Percentiles rank a stretch among this genome's conserved stretches.
phyloP scores from a whole-genome alignment of 192 early-diverging fungal genomes.

The Rhizophagus sp. region DNA sequence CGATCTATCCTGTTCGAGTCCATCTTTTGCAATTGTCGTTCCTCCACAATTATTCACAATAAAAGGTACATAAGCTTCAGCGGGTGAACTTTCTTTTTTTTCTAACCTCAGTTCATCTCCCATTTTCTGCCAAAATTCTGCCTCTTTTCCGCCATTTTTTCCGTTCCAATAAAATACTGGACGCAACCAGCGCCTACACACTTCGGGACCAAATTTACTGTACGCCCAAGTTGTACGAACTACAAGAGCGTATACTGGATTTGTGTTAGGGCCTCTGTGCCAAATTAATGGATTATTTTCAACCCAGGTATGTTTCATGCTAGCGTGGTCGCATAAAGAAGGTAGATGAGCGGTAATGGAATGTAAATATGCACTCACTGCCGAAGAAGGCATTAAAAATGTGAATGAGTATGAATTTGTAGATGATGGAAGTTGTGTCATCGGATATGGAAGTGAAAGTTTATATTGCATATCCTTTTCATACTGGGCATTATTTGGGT shows the following conservation, averaged over 20 bases:
- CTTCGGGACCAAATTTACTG: slow-evolving; percentile 41
- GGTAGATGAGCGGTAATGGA: slow-evolving; percentile 41
- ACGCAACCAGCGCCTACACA: slow-evolving; percentile 44
- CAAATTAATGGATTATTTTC: slow-evolving; percentile 48
- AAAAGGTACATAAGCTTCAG: slow-evolving; percentile 55
- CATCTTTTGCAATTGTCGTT: neutral
- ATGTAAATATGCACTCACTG: slow-evolving; percentile 39
- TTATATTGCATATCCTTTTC: slow-evolving; percentile 36
- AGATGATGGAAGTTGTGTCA: neutral
- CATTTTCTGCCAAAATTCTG: slow-evolving; percentile 34
- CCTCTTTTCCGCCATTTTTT: slow-evolving; percentile 45
- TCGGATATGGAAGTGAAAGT: slow-evolving; percentile 25
- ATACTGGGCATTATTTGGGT: neutral
- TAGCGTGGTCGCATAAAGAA: slow-evolving; percentile 47
- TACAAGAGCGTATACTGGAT: slow-evolving; percentile 59
- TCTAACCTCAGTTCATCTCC: slow-evolving; percentile 42
- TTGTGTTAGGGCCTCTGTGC: slow-evolving; percentile 62
- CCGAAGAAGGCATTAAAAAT: slow-evolving; percentile 48
- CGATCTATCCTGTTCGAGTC: slow-evolving; percentile 16
- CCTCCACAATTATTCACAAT: neutral
- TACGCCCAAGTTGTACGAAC: slow-evolving; percentile 55
- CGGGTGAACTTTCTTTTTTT: slow-evolving; percentile 56
- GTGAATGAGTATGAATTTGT: slow-evolving; percentile 47
- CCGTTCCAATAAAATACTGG: slow-evolving; percentile 64
- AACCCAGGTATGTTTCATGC: slow-evolving; percentile 35